Conservation (phyloP, 805 yeast genomes). For the Metschnikowia bowlesiae region DNA sequence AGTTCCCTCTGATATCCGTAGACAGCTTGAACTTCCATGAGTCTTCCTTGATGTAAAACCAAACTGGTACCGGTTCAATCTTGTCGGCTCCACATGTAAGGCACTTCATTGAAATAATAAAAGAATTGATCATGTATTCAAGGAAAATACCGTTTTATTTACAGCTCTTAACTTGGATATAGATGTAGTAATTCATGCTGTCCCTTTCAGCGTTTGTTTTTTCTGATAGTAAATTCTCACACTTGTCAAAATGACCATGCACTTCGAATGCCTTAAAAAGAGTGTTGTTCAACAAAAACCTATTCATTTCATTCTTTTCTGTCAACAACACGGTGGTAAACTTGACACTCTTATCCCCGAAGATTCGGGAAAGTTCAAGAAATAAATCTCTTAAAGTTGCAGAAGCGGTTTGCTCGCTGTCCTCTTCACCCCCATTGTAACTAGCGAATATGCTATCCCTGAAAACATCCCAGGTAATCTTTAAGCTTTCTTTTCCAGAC, state of each 20-base stretch:
- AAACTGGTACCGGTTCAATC: neutral
- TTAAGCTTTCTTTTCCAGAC: constrained; percentile 6
- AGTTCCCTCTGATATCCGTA: neutral
- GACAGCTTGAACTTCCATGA: neutral
- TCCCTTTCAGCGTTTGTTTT: constrained; percentile 12
- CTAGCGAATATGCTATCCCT: neutral
- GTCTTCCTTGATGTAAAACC: neutral
- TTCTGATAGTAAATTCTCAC: constrained; percentile 19
- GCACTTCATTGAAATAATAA: no score
- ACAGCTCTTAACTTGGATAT: constrained; percentile 24
- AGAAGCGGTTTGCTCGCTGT: neutral
- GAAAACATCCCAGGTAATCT: constrained; percentile 1
- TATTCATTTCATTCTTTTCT: constrained; percentile 27
- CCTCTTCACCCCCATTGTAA: neutral
- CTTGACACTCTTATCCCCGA: constrained; percentile 33
- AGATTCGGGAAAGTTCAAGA: constrained; percentile 20
- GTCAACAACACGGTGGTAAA: constrained; percentile 27
- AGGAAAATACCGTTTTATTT: neutral
- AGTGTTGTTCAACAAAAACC: constrained; percentile 24
- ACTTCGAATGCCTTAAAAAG: constrained; percentile 27
- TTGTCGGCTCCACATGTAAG: no score
- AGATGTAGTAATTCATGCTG: constrained; percentile 21
- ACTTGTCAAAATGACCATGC: constrained; percentile 27
- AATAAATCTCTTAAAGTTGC: constrained; percentile 13
- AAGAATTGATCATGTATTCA: neutral